These are phyloP conservation scores for Ascoidea asiatica DNA, from an alignment of 805 yeast genomes.

Conservation along the genomic window DNA sequence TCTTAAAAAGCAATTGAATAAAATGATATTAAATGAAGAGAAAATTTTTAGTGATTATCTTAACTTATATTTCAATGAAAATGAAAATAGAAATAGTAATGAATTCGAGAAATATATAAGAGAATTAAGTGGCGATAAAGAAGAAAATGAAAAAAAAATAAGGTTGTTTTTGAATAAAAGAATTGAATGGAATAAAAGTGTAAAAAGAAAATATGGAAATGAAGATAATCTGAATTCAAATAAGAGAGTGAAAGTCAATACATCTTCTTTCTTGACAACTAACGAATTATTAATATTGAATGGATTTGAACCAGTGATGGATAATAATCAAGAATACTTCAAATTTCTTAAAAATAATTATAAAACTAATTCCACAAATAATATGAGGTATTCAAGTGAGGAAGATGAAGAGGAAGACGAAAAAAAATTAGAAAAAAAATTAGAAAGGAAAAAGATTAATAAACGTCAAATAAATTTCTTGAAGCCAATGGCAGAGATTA, in stretches of 20 bases:
- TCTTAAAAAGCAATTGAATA: conserved; percentile 5
- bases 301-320: not conserved
- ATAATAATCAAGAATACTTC: no score
- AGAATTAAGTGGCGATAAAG: not conserved
- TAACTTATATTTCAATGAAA: not conserved
- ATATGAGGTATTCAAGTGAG: not conserved
- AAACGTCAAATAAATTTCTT: no score
- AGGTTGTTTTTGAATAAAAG: no score
- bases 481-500: not conserved
- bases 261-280: not conserved
- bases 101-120: not conserved
- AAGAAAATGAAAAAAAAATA: no score
- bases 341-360: no score
- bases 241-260: not conserved
- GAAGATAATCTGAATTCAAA: no score
- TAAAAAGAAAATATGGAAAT: no score
- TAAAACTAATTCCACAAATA: not conserved
- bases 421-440: no score
- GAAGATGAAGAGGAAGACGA: not conserved
- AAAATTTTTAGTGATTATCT: not conserved
- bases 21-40: conserved; percentile 8
- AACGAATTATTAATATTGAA: not conserved
- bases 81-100: not conserved
- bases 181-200: not conserved
- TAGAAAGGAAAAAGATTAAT: not conserved